Conservation (phyloP, 805 yeast genomes). For the Lipomyces japonicus region DNA sequence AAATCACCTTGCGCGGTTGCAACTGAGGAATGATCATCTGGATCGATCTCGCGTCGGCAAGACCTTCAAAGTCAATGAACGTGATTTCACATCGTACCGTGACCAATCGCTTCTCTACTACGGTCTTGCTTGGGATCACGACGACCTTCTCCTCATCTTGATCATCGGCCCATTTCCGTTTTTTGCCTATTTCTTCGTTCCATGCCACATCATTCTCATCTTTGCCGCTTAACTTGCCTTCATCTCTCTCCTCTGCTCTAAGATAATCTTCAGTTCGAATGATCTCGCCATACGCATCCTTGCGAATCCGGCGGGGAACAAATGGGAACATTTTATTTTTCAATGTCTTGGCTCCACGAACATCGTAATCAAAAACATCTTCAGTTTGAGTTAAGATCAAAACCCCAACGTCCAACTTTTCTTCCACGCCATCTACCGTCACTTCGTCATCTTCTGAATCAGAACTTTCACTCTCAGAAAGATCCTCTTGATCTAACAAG, state of each 20-base stretch:
- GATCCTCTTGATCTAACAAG: constrained; percentile 35
- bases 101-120: constrained; percentile 38
- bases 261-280: constrained; percentile 64
- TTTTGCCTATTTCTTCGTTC: constrained; percentile 36
- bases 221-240: constrained; percentile 28
- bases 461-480: constrained; percentile 21
- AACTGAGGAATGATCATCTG: constrained; percentile 71
- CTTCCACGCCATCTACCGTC: constrained; percentile 36
- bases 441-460: constrained; percentile 12
- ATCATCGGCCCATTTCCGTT: constrained; percentile 40
- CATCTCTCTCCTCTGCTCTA: constrained; percentile 46
- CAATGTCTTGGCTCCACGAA: constrained; percentile 39
- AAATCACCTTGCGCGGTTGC: constrained; percentile 69
- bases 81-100: constrained; percentile 65
- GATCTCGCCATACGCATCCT: constrained; percentile 85
- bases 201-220: constrained; percentile 32
- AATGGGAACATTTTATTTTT: constrained; percentile 64
- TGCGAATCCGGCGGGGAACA: constrained; percentile 49
- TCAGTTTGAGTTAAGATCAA: constrained; percentile 33
- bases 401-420: constrained; percentile 28
- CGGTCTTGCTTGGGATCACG: constrained; percentile 20
- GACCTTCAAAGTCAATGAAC: constrained; percentile 76
- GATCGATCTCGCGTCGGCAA: constrained; percentile 79
- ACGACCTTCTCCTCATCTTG: constrained; percentile 9
- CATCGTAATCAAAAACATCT: constrained; percentile 51